These are phyloP conservation scores for Angomonas deanei DNA, from an alignment of 208 protist species.

Conservation along the genomic window DNA sequence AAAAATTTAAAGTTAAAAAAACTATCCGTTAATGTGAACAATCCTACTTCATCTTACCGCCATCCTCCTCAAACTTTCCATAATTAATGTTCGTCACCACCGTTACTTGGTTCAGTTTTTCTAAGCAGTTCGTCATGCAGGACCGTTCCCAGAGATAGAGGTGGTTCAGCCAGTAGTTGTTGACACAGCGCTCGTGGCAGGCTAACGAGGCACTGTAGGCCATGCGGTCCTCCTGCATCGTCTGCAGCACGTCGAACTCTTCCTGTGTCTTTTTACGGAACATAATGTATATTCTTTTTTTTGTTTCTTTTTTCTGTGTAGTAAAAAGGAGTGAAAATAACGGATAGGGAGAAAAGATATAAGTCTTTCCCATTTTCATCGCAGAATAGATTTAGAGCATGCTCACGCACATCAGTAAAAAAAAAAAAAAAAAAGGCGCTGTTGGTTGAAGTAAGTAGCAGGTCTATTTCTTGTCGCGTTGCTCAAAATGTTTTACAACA, in stretches of 20 bases:
- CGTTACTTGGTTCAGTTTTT: slow-evolving; percentile 76
- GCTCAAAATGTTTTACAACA: slow-evolving; percentile 5
- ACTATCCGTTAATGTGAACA: slow-evolving; percentile 8
- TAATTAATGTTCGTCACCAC: slow-evolving; percentile 87
- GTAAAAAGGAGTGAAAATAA: neutral
- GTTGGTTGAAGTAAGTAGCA: too few relatives aligned
- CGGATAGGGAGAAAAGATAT: neutral
- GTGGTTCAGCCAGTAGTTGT: slow-evolving; percentile 75
- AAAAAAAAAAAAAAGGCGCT: too few relatives aligned
- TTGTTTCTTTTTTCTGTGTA: neutral
- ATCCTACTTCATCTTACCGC: too few relatives aligned
- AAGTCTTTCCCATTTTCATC: too few relatives aligned
- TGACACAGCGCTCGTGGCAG: slow-evolving; percentile 81
- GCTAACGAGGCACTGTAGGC: slow-evolving; percentile 52
- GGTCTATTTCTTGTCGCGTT: slow-evolving; percentile 1
- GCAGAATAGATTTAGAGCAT: too few relatives aligned
- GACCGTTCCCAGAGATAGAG: slow-evolving; percentile 66
- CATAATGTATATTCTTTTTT: neutral
- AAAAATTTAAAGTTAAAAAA: slow-evolving; percentile 2
- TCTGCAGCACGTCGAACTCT: slow-evolving; percentile 77
- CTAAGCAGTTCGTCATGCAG: slow-evolving; percentile 88
- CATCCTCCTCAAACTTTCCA: slow-evolving; percentile 64
- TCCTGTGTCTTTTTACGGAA: slow-evolving; percentile 23
- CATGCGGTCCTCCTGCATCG: slow-evolving; percentile 88
- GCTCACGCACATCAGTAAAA: too few relatives aligned